Conservation (phyloP, 2,329 filamentous ascomycete species). For the Cryphonectria nitschkei region DNA sequence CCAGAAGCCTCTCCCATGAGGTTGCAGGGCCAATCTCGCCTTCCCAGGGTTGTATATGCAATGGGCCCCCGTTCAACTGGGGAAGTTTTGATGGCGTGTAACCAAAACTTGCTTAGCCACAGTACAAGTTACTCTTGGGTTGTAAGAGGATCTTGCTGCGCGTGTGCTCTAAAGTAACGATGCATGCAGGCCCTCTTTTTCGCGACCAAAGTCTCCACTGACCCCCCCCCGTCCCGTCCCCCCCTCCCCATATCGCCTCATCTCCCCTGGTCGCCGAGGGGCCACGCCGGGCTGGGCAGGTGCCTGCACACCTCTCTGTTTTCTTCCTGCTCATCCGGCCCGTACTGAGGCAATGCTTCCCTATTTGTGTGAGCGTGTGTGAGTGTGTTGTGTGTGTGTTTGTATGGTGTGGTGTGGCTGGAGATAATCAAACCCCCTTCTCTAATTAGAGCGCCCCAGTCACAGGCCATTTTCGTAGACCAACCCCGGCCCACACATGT, state of each 20-base stretch:
- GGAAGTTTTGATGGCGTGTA: not conserved
- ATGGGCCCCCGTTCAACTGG: not conserved
- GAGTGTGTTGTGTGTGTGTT: not conserved
- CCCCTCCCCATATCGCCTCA: not conserved
- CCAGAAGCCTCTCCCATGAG: not conserved
- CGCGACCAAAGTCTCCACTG: not conserved
- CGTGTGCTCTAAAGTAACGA: not conserved
- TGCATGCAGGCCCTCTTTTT: not conserved
- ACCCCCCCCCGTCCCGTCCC: not conserved
- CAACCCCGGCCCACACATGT: not conserved
- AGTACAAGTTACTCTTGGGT: not conserved
- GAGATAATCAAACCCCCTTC: not conserved
- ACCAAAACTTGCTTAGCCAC: not conserved
- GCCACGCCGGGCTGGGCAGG: conserved; percentile 12
- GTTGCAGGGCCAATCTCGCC: conserved; percentile 2
- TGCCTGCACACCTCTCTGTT: not conserved
- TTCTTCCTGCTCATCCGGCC: not conserved
- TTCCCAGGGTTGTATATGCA: not conserved
- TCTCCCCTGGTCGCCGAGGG: conserved; percentile 2
- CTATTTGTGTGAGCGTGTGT: not conserved
- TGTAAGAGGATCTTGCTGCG: not conserved
- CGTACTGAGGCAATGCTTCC: conserved; percentile 1
- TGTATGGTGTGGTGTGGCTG: not conserved
- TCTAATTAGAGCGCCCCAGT: conserved; percentile 2
- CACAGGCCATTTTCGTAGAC: not conserved